Percentiles rank a stretch among this genome's conserved stretches.
These are phyloP conservation scores for Globisporangium alternatum DNA, from an alignment of 352 stramenopile species.

Conservation along the genomic window DNA sequence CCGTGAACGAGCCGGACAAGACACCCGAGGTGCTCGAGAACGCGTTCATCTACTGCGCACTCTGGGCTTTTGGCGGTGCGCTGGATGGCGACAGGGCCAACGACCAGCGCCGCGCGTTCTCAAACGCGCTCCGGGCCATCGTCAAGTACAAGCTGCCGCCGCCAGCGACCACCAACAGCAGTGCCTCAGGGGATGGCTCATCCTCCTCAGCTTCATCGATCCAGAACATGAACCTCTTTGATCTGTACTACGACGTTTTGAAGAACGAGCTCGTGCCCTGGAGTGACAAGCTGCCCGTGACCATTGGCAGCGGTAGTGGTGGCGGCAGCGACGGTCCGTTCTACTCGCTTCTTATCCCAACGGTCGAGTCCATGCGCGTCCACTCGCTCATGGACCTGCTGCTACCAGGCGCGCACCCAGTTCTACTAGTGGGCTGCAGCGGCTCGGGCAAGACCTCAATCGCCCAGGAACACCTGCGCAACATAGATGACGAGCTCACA, in stretches of 20 bases:
- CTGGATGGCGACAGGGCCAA: constrained; percentile 86
- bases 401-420: constrained; percentile 37
- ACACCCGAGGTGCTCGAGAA: constrained; percentile 90
- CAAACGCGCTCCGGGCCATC: constrained; percentile 49
- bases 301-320: constrained; percentile 7
- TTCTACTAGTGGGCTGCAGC: constrained; percentile 78
- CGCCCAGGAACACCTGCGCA: constrained; percentile 68
- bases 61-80: constrained; percentile 95
- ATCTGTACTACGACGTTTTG: constrained; percentile 71
- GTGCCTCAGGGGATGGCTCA: not conserved
- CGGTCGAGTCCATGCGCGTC: constrained; percentile 68
- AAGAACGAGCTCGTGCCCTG: constrained; percentile 78
- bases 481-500: constrained; percentile 55
- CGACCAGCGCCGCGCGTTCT: constrained; percentile 60
- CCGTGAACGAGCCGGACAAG: constrained; percentile 80
- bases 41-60: constrained; percentile 92
- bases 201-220: not conserved
- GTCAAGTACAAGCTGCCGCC: constrained; percentile 71
- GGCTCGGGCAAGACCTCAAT: constrained; percentile 87
- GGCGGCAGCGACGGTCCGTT: constrained; percentile 41
- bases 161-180: not conserved
- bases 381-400: constrained; percentile 64
- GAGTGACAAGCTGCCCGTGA: constrained; percentile 56
- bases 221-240: constrained; percentile 53
- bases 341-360: constrained; percentile 69